A percentile compares a stretch with the other conserved stretches of the same genome.
Conservation (phyloP, 768 basidiomycete genomes). For the Mycena leptocephala region DNA sequence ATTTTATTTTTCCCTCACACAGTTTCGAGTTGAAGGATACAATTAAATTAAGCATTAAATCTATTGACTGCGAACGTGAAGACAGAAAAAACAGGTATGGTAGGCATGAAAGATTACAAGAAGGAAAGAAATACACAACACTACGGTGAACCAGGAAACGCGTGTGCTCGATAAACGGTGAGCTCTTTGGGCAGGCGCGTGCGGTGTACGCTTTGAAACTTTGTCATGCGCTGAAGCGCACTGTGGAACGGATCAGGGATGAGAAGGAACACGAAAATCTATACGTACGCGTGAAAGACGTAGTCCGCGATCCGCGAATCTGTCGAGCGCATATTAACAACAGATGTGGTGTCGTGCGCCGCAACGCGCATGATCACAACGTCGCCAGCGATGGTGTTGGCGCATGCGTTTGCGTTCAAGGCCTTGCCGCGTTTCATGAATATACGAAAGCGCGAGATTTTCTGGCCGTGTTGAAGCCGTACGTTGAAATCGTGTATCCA, state of each 20-base stretch:
- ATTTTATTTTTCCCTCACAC: background rate
- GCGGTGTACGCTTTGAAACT: background rate
- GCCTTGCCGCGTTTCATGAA: constrained; percentile 11
- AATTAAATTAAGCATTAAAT: background rate
- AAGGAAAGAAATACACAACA: background rate
- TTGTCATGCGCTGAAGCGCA: background rate
- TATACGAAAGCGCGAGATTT: too few relatives aligned
- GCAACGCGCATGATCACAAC: too few relatives aligned
- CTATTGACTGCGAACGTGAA: background rate
- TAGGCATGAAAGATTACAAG: too few relatives aligned
- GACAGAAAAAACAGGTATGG: too few relatives aligned
- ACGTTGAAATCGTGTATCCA: too few relatives aligned
- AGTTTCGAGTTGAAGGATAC: background rate
- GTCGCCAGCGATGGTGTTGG: constrained; percentile 1
- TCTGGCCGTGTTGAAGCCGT: too few relatives aligned
- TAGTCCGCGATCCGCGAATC: background rate
- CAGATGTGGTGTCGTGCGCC: too few relatives aligned
- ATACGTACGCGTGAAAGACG: background rate
- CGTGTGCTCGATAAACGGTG: background rate
- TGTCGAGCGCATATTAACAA: constrained; percentile 1
- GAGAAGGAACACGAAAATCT: background rate
- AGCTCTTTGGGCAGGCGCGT: constrained; percentile 4
- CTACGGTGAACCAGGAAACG: constrained; percentile 13
- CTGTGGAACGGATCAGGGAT: background rate
- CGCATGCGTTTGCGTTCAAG: background rate